A percentile compares a stretch with the other conserved stretches of the same genome.
phyloP scores from a whole-genome alignment of 495 filamentous ascomycete genomes.

The Opeltia flavorubescens region DNA sequence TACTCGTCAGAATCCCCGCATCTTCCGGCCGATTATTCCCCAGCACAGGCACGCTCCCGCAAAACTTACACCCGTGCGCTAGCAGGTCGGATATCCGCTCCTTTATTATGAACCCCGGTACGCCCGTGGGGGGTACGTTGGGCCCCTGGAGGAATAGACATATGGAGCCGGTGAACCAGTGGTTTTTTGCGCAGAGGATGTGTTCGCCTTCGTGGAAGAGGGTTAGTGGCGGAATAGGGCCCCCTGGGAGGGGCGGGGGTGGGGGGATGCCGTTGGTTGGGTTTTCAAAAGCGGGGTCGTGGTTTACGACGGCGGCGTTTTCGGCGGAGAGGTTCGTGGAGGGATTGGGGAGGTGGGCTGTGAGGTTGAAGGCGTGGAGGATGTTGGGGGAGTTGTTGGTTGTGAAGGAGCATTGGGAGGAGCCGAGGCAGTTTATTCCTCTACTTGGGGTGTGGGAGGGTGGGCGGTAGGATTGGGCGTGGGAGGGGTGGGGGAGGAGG shows the following conservation, averaged over 20 bases:
- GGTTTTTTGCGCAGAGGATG: not conserved
- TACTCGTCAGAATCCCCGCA: not conserved
- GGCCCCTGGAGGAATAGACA: not conserved
- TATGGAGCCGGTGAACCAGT: not conserved
- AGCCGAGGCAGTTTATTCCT: not conserved
- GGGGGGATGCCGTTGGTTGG: no score
- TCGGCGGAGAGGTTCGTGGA: not conserved
- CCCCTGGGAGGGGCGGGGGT: not conserved
- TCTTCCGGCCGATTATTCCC: not conserved
- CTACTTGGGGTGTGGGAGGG: not conserved
- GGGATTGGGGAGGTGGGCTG: not conserved
- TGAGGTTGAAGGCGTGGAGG: not conserved
- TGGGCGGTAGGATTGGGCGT: not conserved
- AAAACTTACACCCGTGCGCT: not conserved
- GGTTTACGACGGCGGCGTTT: not conserved
- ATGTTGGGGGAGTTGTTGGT: not conserved
- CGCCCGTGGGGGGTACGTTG: not conserved
- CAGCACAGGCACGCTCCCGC: not conserved
- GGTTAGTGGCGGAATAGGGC: not conserved
- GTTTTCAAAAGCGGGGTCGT: no score
- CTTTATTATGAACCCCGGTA: not conserved
- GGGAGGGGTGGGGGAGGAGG: not conserved
- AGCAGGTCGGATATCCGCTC: not conserved
- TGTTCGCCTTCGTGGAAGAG: not conserved
- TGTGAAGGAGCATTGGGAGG: slow-evolving; percentile 1